Percentiles rank a stretch among this genome's conserved stretches.
These are phyloP conservation scores for Ceratocystis cacaofunesta DNA, from an alignment of 2,329 filamentous ascomycete genomes.

Conservation along the genomic window DNA sequence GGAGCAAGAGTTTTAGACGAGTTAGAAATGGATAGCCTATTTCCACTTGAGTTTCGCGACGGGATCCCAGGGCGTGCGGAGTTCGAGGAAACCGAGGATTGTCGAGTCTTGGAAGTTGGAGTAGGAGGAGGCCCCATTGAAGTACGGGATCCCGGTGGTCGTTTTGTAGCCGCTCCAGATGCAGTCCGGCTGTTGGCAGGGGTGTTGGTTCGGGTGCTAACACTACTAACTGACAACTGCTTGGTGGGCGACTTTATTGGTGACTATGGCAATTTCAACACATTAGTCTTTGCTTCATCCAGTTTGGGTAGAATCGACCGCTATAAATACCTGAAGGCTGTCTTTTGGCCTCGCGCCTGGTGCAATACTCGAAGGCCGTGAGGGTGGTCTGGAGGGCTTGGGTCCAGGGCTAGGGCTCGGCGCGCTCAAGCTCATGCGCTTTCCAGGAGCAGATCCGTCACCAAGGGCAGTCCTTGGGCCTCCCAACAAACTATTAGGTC, in stretches of 20 bases:
- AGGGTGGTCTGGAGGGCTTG: slow-evolving; percentile 32
- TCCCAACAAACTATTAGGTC: slow-evolving; percentile 34
- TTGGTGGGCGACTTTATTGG: slow-evolving; percentile 71
- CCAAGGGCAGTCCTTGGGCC: slow-evolving; percentile 21
- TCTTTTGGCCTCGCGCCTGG: slow-evolving; percentile 5
- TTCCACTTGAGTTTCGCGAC: slow-evolving; percentile 28
- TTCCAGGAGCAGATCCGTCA: slow-evolving; percentile 16
- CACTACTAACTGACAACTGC: slow-evolving; percentile 35
- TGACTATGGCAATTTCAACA: slow-evolving; percentile 34
- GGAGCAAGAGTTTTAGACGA: slow-evolving; percentile 5
- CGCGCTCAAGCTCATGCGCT: slow-evolving; percentile 51
- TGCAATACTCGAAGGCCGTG: slow-evolving; percentile 33
- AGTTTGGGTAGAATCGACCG: neutral
- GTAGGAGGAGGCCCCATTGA: slow-evolving; percentile 54
- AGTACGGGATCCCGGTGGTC: slow-evolving; percentile 36
- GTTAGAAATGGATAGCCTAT: slow-evolving; percentile 11
- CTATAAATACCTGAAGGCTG: slow-evolving; percentile 8
- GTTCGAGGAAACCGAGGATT: slow-evolving; percentile 31
- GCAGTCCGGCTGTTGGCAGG: slow-evolving; percentile 38
- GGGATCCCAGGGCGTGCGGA: slow-evolving; percentile 24
- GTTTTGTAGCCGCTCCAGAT: slow-evolving; percentile 10
- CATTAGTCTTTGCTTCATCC: neutral
- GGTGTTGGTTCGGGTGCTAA: slow-evolving; percentile 49
- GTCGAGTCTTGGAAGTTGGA: slow-evolving; percentile 32
- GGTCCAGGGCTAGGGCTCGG: slow-evolving; percentile 58